Evolutionary conservation across 225 moss, liverwort and hornwort genomes (phyloP), one percentile per base, ranked within the genome.

Genomic region (Physcomitrium patens): DNA sequence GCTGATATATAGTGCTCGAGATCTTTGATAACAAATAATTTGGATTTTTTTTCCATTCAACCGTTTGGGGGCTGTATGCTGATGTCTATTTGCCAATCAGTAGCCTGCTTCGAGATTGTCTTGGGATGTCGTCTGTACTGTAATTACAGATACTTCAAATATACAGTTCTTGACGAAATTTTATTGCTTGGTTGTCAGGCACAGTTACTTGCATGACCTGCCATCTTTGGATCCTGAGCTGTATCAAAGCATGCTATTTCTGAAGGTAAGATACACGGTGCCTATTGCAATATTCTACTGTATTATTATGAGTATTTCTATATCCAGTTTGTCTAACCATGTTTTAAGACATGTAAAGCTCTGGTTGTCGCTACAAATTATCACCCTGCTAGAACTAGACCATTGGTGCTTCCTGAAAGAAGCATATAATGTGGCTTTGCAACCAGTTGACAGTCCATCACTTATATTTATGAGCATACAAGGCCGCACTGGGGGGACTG

Each of bases 201-300:
- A 91, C 70, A 99, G 91, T 75, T 92, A 81, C 81, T 86, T 99
- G 71, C 99, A 95, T 60, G 99, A 99, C 76, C 75, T 99, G 77
- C 99, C 99, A 10, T 99, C 99, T 19, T 79, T 99, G 80, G 99
- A 99, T 68, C 93, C 89, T 15, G 95, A 91, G 71, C 95, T 99
- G 15, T 99, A 99, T 76, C 90, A 91, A 76, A 99, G 85, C 73
- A 75, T 99, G 68, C 84, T 95, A 28, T 93, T 93, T 72, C 84
- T 99, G 12, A 99, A 99, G 86, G 96, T 96, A 79, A 15, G 75
- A 73, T 71, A 55, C 60, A 65, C 60, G 19, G 46, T 64, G 22
- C 58, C 24, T 68, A 15, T 41, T 46, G 61, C 71, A 9, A 17
- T 43, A 67, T 43, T 72, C 56, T 26, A 22, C 12, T 68, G 0